Base-by-base conservation (phyloP, 1,139 yeast species). In the Saccharomyces hybrid region DNA sequence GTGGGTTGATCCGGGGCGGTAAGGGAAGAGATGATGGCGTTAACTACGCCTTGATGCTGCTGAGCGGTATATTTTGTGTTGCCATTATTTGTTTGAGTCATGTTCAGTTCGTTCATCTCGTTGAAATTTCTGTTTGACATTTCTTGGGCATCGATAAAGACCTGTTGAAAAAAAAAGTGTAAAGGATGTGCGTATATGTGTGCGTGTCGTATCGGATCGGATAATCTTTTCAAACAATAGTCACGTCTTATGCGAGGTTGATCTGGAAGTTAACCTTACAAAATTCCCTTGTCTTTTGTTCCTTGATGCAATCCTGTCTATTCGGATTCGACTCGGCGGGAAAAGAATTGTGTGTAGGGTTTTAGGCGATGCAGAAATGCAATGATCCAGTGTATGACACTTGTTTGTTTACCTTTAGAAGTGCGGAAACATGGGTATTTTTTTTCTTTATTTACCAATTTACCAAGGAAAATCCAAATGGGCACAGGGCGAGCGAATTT, bases 1-100 rank as follows among this genome's bases (percentile, higher is more conserved):
- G 77, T 73, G 16, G 70, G 72, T 29, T 73, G 71, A 46, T 75
- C 79, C 2, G 84, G 82, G 5, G 72, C 67, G 11, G 72, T 71
- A 52, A 80, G 66, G 14, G 70, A 70, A 24, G 79, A 67, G 38
- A 78, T 74, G 26, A 79, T 76, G 5, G 75, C 71, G 62, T 79
- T 78, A 26, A 78, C 71, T 44, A 78, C 72, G 29, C 76, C 77
- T 53, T 65, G 70, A 44, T 62, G 67, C 49, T 64, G 62, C 48
- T 59, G 60, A 19, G 58, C 49, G 28, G 53, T 57, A 38, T 46
- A 52, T 49, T 51, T 14, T 31, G 49, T 51, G 26, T 54, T 52
- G 12, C 47, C 47, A 42, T 49, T 31, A 44, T 54, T 47, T 24
- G 44, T 19, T 8, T 38, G 24, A 19, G 44, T 19, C 12, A 38